phyloP scores from a whole-genome alignment of 805 yeast genomes.

The Komagataella kurtzmanii region DNA sequence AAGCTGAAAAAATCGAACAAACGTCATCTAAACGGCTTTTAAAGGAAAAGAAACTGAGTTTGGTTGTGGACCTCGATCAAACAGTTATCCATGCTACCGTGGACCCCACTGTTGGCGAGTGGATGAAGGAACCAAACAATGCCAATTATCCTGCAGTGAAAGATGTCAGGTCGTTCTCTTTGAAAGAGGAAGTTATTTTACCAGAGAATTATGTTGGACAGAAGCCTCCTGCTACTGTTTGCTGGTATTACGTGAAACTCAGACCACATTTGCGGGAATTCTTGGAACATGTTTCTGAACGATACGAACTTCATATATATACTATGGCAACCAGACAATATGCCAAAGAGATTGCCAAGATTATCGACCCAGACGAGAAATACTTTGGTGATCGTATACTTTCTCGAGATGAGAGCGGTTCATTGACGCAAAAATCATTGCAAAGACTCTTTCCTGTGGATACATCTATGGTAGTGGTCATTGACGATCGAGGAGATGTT shows the following conservation, averaged over 20 bases:
- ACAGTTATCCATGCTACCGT: slow-evolving; percentile 97
- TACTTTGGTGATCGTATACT: slow-evolving; percentile 86
- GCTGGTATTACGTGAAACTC: slow-evolving; percentile 87
- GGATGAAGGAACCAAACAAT: slow-evolving; percentile 79
- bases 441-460: slow-evolving; percentile 89
- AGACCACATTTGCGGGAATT: slow-evolving; percentile 80
- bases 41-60: slow-evolving; percentile 54
- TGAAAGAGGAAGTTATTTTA: slow-evolving; percentile 60
- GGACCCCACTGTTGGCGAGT: slow-evolving; percentile 92
- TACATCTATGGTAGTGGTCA: slow-evolving; percentile 90
- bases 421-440: slow-evolving; percentile 76
- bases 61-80: slow-evolving; percentile 94
- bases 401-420: slow-evolving; percentile 91
- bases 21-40: slow-evolving; percentile 47
- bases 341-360: slow-evolving; percentile 78
- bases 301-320: slow-evolving; percentile 85
- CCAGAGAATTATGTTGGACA: slow-evolving; percentile 53
- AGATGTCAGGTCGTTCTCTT: slow-evolving; percentile 65
- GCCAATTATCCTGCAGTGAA: slow-evolving; percentile 78
- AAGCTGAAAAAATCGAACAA: slow-evolving; percentile 76
- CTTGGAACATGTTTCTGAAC: slow-evolving; percentile 43
- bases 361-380: slow-evolving; percentile 81
- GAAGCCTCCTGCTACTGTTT: slow-evolving; percentile 39
- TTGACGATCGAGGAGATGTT: slow-evolving; percentile 96
- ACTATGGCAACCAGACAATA: slow-evolving; percentile 97